A percentile compares a stretch with the other conserved stretches of the same genome.
Conservation (phyloP, 23 red algal species). For the Pyropia haitanensis region DNA sequence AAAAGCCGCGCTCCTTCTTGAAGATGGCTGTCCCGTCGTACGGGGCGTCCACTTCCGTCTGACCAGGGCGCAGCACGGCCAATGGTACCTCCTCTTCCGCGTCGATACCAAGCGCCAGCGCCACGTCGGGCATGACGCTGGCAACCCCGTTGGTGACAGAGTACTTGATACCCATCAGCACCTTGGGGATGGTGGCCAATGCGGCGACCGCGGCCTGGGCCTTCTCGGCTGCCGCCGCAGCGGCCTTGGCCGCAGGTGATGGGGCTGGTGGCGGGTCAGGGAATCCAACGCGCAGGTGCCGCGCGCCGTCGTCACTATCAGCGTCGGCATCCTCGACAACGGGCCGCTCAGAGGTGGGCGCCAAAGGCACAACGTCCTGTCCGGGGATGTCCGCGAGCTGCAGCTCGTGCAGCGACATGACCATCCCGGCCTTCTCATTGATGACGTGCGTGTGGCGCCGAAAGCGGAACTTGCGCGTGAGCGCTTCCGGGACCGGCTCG, state of each 20-base stretch:
- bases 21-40: constrained; percentile 51
- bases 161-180: constrained; percentile 21
- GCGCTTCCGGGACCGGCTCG: constrained; percentile 39
- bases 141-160: constrained; percentile 33
- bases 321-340: background rate
- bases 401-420: background rate
- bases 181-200: too few relatives aligned
- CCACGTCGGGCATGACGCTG: constrained; percentile 68
- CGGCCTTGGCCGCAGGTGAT: too few relatives aligned
- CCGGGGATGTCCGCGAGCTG: too few relatives aligned
- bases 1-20: constrained; percentile 57
- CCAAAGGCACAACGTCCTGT: too few relatives aligned
- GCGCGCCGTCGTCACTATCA: background rate
- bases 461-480: constrained; percentile 9
- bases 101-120: constrained; percentile 51
- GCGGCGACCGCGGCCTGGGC: too few relatives aligned
- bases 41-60: constrained; percentile 34
- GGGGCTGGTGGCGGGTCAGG: too few relatives aligned
- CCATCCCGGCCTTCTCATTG: constrained; percentile 9
- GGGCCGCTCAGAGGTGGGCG: too few relatives aligned
- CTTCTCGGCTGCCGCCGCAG: too few relatives aligned
- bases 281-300: constrained; percentile 14
- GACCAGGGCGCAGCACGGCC: constrained; percentile 9
- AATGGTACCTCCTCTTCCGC: constrained; percentile 59
- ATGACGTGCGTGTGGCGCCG: constrained; percentile 1